Percentiles rank a stretch among this genome's conserved stretches.
Evolutionary conservation across 495 filamentous ascomycete species (phyloP).

Genomic region (Penicillium lividum): DNA sequence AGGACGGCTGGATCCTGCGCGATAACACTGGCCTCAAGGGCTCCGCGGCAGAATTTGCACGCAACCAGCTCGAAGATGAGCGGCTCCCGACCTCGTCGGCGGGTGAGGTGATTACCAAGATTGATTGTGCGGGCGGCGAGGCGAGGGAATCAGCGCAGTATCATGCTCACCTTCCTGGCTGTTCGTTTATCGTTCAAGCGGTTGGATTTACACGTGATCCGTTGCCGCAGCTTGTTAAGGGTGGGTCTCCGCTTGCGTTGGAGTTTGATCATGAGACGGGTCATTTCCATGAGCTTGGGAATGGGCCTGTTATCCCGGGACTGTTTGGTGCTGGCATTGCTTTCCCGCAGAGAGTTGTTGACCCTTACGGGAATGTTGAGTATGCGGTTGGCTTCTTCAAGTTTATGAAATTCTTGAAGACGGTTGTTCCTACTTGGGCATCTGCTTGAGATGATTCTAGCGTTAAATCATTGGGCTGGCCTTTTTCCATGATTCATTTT

Average conservation of each 20-base stretch:
- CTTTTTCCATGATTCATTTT: background rate
- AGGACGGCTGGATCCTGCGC: slow-evolving; percentile 61
- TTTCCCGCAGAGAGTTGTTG: slow-evolving; percentile 59
- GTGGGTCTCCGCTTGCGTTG: slow-evolving; percentile 33
- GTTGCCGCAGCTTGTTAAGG: slow-evolving; percentile 42
- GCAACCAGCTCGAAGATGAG: slow-evolving; percentile 55
- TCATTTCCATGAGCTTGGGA: slow-evolving; percentile 42
- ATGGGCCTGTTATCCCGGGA: slow-evolving; percentile 42
- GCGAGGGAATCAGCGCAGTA: slow-evolving; percentile 42
- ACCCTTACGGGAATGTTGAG: slow-evolving; percentile 62
- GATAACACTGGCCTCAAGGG: slow-evolving; percentile 67
- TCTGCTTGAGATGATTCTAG: background rate
- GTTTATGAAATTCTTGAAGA: slow-evolving; percentile 63
- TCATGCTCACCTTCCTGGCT: slow-evolving; percentile 44
- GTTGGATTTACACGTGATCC: slow-evolving; percentile 55
- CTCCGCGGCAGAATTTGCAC: slow-evolving; percentile 58
- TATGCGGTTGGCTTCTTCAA: slow-evolving; percentile 62
- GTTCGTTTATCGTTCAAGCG: slow-evolving; percentile 54
- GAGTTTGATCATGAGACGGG: slow-evolving; percentile 54
- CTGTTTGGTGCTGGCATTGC: slow-evolving; percentile 62
- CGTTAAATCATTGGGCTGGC: background rate
- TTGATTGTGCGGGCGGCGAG: slow-evolving; percentile 46
- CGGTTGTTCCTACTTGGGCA: slow-evolving; percentile 49
- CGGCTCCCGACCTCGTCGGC: slow-evolving; percentile 48
- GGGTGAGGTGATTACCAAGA: slow-evolving; percentile 49